phyloP scores from a whole-genome alignment of 768 basidiomycete species.

The Russula lepida region DNA sequence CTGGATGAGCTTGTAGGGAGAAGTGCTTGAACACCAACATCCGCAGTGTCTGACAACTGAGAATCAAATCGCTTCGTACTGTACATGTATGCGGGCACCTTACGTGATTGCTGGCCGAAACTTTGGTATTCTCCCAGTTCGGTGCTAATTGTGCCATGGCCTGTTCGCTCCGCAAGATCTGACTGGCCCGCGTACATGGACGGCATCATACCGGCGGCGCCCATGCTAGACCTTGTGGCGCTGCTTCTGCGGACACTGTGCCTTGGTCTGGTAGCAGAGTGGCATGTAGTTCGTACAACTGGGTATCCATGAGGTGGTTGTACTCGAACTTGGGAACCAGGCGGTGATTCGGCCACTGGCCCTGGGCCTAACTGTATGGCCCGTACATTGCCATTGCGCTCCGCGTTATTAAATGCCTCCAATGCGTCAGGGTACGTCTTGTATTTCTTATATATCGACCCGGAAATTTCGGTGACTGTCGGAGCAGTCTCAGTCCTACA shows the following conservation, averaged over 20 bases:
- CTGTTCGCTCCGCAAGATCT: not conserved
- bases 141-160: not conserved
- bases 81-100: not conserved
- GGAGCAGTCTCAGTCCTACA: slow-evolving; percentile 7
- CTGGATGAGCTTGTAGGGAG: not conserved
- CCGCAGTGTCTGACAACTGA: not conserved
- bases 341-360: not conserved
- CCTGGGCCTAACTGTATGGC: not conserved
- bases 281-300: not conserved
- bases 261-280: not conserved
- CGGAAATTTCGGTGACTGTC: slow-evolving; percentile 4
- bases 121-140: not conserved
- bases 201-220: not conserved
- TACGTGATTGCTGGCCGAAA: not conserved
- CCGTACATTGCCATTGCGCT: not conserved
- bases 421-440: slow-evolving; percentile 2
- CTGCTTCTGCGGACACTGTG: not conserved
- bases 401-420: slow-evolving; percentile 3
- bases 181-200: not conserved
- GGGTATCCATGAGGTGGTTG: not conserved
- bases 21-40: not conserved
- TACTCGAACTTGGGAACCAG: not conserved
- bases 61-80: not conserved
- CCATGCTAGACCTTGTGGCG: no score
- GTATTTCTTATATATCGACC: slow-evolving; percentile 6